Base-by-base conservation (phyloP, 2,329 filamentous ascomycete genomes). In the Mycogone perniciosa region DNA sequence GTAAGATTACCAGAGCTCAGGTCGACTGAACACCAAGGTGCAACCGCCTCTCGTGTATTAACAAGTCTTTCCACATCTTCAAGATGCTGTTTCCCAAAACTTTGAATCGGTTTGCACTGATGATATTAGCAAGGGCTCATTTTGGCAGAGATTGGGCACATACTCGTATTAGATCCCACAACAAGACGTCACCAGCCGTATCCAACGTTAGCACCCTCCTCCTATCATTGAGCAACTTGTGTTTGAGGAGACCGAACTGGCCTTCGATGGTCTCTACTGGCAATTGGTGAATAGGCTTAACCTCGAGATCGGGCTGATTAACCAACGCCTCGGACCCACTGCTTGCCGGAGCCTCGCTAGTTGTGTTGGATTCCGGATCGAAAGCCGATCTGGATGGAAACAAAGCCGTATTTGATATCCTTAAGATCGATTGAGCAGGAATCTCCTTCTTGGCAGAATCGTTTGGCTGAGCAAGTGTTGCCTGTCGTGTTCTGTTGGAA, bases 11-110 rank as follows among this genome's bases (percentile, higher is more conserved):
- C 93, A 4, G 92, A 97, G 59, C 92, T 86, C 20, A 92, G 91
- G 63, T 99, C 90, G 48, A 97, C 87, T 2, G 89, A 89, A 65
- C 93, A 99, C 93, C 93, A 99, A 48, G 95, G 92, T 4, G 92
- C 87, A 37, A 97, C 89, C 31, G 85, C 91, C 64, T 96, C 90
- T 10, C 81, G 78, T 0, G 89, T 96, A 63, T 96, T 96, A 50
- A 96, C 81, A 62, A 90, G 80, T 1, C 84, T 83, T 53, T 90
- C 86, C 7, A 99, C 89, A 64, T 97, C 92, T 62, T 97, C 92
- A 3, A 99, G 77, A 68, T 97, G 88, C 41, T 86, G 82, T 71
- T 96, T 96, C 40, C 93, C 93, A 67, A 93, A 99, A n/a, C 86
- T 89, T 66, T 89, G 81, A 49, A 97, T 84, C 0, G 89, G 89